These are phyloP conservation scores for Capsicum chinense DNA, from an alignment of 257 asterid genomes.

Conservation along the genomic window DNA sequence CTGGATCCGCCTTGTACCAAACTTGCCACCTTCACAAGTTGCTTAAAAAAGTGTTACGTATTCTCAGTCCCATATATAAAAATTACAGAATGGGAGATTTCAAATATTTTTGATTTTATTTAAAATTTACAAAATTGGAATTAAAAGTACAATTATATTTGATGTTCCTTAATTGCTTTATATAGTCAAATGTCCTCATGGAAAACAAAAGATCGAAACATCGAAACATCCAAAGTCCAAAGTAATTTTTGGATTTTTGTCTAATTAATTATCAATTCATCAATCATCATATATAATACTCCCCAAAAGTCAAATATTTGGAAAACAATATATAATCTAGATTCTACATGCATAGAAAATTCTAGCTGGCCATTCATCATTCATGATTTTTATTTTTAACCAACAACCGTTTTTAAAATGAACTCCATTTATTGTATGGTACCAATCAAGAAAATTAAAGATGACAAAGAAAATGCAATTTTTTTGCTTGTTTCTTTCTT, in stretches of 20 bases:
- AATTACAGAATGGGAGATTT: neutral
- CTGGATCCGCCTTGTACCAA: neutral
- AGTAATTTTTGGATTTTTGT: neutral
- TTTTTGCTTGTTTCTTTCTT: neutral
- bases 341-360: neutral
- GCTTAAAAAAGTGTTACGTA: neutral
- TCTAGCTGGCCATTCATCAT: neutral
- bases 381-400: neutral
- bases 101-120: too few relatives aligned
- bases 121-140: too few relatives aligned
- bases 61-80: neutral
- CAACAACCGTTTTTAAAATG: neutral
- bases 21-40: neutral
- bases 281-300: neutral
- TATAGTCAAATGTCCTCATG: neutral
- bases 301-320: neutral
- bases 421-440: neutral
- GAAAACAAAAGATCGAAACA: neutral
- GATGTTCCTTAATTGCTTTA: neutral
- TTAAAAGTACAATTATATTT: too few relatives aligned
- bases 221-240: neutral
- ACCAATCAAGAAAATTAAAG: slow-evolving; percentile 8
- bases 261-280: neutral
- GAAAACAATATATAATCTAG: neutral
- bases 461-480: slow-evolving; percentile 11